Conservation (phyloP, 257 asterid species). For the Nicotiana obtusifolia region DNA sequence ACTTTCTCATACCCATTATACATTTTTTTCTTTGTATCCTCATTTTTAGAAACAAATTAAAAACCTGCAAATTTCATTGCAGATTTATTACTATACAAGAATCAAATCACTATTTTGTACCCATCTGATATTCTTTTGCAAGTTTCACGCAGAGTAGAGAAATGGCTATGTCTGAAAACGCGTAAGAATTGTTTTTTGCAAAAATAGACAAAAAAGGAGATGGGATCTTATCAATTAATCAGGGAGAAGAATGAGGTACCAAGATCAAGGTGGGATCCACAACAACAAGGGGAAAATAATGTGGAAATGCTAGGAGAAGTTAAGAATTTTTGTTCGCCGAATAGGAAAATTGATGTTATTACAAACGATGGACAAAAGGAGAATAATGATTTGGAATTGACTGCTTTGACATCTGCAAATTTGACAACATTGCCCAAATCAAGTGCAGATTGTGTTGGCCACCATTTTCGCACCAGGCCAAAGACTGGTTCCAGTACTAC, state of each 20-base stretch:
- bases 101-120: no score
- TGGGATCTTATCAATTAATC: conserved; percentile 12
- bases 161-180: no score
- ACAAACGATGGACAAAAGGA: background rate
- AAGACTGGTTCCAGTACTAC: background rate
- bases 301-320: background rate
- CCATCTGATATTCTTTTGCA: no score
- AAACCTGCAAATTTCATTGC: no score
- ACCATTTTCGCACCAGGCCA: background rate
- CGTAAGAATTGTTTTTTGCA: no score
- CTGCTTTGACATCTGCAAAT: background rate
- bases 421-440: conserved; percentile 10
- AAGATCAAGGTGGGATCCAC: conserved; percentile 9
- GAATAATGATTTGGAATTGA: background rate
- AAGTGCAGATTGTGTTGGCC: background rate
- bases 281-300: background rate
- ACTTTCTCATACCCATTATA: no score
- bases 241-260: conserved; percentile 8
- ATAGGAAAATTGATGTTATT: background rate
- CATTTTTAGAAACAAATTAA: no score
- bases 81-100: no score
- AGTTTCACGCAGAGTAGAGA: no score
- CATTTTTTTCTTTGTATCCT: no score
- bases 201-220: background rate
- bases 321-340: background rate